Conservation (phyloP, 768 basidiomycete species). For the Macrolepiota dolichaula region DNA sequence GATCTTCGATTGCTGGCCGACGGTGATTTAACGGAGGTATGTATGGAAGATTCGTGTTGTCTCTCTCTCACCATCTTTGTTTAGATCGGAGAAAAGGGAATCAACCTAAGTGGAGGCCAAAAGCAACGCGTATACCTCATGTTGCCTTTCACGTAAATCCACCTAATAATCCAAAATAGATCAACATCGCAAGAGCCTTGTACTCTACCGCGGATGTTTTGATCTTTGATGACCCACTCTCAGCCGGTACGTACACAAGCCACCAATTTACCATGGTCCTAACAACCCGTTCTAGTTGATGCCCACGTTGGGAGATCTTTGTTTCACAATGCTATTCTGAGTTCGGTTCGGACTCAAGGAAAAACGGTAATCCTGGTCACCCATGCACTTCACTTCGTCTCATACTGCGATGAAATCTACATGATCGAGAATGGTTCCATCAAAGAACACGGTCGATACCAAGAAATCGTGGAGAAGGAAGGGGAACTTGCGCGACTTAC, state of each 20-base stretch:
- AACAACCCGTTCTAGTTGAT: slow-evolving; percentile 42
- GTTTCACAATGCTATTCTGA: slow-evolving; percentile 63
- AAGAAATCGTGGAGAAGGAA: slow-evolving; percentile 41
- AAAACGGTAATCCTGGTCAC: slow-evolving; percentile 85
- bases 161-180: slow-evolving; percentile 23
- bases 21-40: slow-evolving; percentile 70
- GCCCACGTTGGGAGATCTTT: slow-evolving; percentile 72
- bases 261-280: slow-evolving; percentile 12
- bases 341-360: slow-evolving; percentile 31
- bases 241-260: slow-evolving; percentile 40
- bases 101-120: slow-evolving; percentile 66
- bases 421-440: slow-evolving; percentile 69
- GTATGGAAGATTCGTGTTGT: slow-evolving; percentile 6
- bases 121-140: slow-evolving; percentile 45
- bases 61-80: not conserved
- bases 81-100: slow-evolving; percentile 71
- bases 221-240: slow-evolving; percentile 63
- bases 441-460: slow-evolving; percentile 66
- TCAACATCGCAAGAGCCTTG: slow-evolving; percentile 69
- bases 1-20: slow-evolving; percentile 66
- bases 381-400: slow-evolving; percentile 82
- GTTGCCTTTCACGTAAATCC: not conserved
- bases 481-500: slow-evolving; percentile 58
- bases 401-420: slow-evolving; percentile 77
- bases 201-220: slow-evolving; percentile 64